These are phyloP conservation scores for Fusarium anthophilum DNA, from an alignment of 2,329 filamentous ascomycete genomes.

Conservation along the genomic window DNA sequence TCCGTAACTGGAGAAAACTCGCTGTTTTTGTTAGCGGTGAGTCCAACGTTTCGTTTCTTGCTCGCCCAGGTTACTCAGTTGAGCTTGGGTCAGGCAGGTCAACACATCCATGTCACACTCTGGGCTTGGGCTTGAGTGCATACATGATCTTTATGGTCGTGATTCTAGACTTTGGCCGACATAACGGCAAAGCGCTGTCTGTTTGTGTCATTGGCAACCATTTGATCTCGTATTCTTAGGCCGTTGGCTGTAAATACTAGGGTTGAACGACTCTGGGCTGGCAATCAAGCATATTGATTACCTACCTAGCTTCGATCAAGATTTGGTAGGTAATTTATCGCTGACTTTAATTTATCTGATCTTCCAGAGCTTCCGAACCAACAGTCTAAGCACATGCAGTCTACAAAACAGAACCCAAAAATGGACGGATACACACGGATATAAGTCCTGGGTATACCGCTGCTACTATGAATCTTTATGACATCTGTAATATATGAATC, in stretches of 20 bases:
- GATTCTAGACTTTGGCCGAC: constrained; percentile 6
- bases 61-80: constrained; percentile 16
- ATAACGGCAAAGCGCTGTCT: neutral
- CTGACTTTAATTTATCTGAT: constrained; percentile 9
- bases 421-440: neutral
- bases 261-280: neutral
- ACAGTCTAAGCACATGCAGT: neutral
- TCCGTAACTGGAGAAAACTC: neutral
- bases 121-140: neutral
- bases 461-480: neutral
- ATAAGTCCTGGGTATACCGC: neutral
- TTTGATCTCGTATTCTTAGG: neutral
- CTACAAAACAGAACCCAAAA: neutral
- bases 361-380: neutral
- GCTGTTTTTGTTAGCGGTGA: constrained; percentile 5
- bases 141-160: neutral
- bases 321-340: constrained; percentile 22
- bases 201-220: neutral
- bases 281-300: constrained; percentile 3
- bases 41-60: constrained; percentile 3
- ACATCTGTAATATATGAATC: neutral
- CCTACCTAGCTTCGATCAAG: constrained; percentile 4
- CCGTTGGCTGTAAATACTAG: neutral
- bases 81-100: neutral
- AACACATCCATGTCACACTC: neutral